Evolutionary conservation across 2,329 filamentous ascomycete genomes (phyloP), one percentile per base, ranked within the genome.

Genomic region (Venturia aucupariae): DNA sequence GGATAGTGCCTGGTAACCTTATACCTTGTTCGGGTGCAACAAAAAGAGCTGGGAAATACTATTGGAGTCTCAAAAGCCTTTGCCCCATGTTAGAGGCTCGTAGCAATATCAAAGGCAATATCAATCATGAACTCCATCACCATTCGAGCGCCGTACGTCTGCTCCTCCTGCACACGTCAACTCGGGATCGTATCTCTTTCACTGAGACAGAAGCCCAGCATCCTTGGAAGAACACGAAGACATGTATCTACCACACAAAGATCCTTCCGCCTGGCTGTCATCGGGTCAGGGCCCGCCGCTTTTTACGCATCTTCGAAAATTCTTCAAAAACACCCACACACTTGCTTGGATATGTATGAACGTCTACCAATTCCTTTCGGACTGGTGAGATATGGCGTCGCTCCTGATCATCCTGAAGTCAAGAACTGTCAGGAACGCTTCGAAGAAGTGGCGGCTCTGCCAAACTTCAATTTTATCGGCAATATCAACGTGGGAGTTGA

Each of bases 371-470:
- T 96, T 4, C 94, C 94, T 0, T 99, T 90, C 73, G 94, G 94
- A 0, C 82, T 99, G 64, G 92, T 96, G 61, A 84, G 94, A 64
- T 96, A 94, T 72, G 94, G 94, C 10, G 94, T 99, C 65, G 95
- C 94, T n/a, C 94, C 94, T 5, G 94, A 99, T 74, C 94, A 99
- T 76, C 93, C 94, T 0, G 93, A 99, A 78, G 94, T 99, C 69
- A 99, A 99, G 85, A 97, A 97, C 73, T 97, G 93, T 74, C 88
- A 96, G 79, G 90, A 94, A 17, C 96, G 91, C 70, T 97, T 99
- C 70, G 86, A 89, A 68, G 89, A 96, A 73, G 89, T 97, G 46
- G 94, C 93, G 0, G 80, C 83, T 39, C 92, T 89, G 2, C 84
- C 89, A 0, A 84, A 87, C 63, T 97, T 97, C 77, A 90, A 87